Evolutionary conservation across 805 yeast species (phyloP).

Genomic region (Kluyveromyces lactis): DNA sequence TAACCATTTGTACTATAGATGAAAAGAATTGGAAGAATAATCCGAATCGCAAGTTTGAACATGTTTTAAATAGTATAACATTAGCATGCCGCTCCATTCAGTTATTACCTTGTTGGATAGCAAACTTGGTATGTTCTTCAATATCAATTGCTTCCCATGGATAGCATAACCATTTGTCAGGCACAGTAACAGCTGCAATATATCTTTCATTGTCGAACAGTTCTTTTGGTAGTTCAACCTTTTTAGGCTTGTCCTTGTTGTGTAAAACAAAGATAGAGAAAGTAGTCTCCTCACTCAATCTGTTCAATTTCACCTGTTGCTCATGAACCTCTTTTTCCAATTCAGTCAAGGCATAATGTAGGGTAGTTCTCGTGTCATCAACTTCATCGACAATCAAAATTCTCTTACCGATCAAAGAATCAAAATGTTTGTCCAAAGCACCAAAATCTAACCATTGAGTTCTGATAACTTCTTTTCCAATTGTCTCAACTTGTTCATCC

Average conservation of each 20-base stretch:
- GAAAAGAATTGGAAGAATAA: not conserved
- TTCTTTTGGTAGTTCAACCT: conserved; percentile 58
- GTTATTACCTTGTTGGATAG: conserved; percentile 59
- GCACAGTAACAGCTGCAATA: conserved; percentile 64
- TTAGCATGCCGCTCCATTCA: conserved; percentile 13
- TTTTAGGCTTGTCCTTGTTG: conserved; percentile 75
- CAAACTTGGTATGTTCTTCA: conserved; percentile 61
- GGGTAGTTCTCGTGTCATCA: conserved; percentile 85
- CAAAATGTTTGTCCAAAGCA: conserved; percentile 57
- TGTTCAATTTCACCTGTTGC: conserved; percentile 52
- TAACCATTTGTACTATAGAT: not conserved
- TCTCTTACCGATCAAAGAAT: conserved; percentile 72
- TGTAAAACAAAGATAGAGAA: conserved; percentile 76
- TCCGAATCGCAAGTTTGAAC: no score
- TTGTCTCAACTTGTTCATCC: conserved; percentile 35
- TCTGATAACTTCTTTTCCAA: conserved; percentile 75
- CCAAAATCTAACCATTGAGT: conserved; percentile 89
- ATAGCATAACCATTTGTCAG: conserved; percentile 79
- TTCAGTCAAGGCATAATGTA: conserved; percentile 76
- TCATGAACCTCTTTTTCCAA: conserved; percentile 48
- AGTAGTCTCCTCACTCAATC: conserved; percentile 50
- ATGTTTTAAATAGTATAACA: not conserved
- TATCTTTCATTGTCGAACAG: conserved; percentile 59
- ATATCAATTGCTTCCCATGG: conserved; percentile 87
- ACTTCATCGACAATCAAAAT: conserved; percentile 83